These are phyloP conservation scores for Macadamia integrifolia DNA, from an alignment of 164 flowering plant species.

Conservation along the genomic window DNA sequence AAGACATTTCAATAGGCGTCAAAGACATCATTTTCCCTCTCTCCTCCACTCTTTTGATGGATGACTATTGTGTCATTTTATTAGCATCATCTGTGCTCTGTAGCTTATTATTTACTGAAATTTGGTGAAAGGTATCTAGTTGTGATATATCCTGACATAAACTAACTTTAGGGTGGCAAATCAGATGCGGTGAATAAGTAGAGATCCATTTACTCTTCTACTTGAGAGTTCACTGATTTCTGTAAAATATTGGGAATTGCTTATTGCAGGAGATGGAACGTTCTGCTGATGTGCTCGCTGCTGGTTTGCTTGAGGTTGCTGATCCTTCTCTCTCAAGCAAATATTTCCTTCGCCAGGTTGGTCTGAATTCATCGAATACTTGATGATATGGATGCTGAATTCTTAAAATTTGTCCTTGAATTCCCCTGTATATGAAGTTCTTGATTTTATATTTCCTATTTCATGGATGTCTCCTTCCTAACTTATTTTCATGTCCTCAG, in stretches of 20 bases:
- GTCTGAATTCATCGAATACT: conserved; percentile 11
- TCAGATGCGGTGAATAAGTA: no score
- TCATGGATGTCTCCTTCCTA: conserved; percentile 7
- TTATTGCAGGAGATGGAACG: conserved; percentile 89
- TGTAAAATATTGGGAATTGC: conserved; percentile 8
- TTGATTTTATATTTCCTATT: neutral
- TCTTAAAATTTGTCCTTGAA: neutral
- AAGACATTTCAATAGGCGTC: no score
- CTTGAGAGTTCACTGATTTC: no score
- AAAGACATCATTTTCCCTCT: no score
- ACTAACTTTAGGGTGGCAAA: no score
- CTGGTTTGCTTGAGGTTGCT: conserved; percentile 91
- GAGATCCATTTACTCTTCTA: no score
- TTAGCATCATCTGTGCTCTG: no score
- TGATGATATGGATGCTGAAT: neutral
- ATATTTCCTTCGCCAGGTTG: conserved; percentile 89
- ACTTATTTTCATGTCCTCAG: conserved; percentile 32
- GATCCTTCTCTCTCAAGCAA: conserved; percentile 84
- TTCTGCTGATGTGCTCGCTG: conserved; percentile 96
- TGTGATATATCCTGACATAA: no score
- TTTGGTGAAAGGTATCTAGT: neutral
- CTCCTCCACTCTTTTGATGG: no score
- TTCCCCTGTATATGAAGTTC: neutral
- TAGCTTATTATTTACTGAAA: no score
- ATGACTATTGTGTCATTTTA: no score